A percentile compares a stretch with the other conserved stretches of the same genome.
These are phyloP conservation scores for Dendrocalamus sinicus DNA, from an alignment of 176 grass and related monocot species.

Conservation along the genomic window DNA sequence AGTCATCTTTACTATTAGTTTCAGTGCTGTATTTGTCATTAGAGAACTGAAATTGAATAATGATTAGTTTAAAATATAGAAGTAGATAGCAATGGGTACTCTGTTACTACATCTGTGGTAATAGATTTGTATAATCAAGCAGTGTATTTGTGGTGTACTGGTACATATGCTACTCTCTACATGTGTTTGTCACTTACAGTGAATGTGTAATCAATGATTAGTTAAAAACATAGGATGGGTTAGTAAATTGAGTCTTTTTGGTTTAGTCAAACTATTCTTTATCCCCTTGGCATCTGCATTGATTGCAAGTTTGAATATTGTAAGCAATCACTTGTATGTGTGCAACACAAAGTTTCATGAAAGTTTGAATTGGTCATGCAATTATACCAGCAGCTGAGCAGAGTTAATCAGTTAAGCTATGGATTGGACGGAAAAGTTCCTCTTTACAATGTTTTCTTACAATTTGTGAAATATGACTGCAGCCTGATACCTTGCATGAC, in stretches of 20 bases:
- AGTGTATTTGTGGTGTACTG: not conserved
- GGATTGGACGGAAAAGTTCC: conserved; percentile 18
- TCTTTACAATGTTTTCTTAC: conserved; percentile 43
- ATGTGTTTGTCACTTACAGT: conserved; percentile 7
- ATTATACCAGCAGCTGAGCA: conserved; percentile 4
- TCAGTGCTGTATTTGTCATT: not conserved
- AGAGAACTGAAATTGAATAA: conserved; percentile 1
- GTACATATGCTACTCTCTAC: not conserved
- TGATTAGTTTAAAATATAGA: conserved; percentile 26
- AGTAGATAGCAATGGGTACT: not conserved
- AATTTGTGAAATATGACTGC: conserved; percentile 43
- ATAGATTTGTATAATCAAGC: conserved; percentile 14
- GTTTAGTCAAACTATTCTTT: conserved; percentile 7
- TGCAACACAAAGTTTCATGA: not conserved
- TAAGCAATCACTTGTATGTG: conserved; percentile 21
- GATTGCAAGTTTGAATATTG: conserved; percentile 14
- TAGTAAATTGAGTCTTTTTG: not conserved
- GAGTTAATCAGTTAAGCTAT: conserved; percentile 32
- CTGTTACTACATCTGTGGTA: not conserved
- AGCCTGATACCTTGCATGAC: conserved; percentile 71
- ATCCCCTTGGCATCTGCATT: not conserved
- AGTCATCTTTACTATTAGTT: conserved; percentile 8
- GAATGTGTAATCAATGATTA: conserved; percentile 1
- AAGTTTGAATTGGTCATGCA: conserved; percentile 16
- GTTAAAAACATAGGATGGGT: conserved; percentile 14